Percentiles rank a stretch among this genome's conserved stretches.
Conservation (phyloP, 768 basidiomycete species). For the Xanthoconium stramineum region DNA sequence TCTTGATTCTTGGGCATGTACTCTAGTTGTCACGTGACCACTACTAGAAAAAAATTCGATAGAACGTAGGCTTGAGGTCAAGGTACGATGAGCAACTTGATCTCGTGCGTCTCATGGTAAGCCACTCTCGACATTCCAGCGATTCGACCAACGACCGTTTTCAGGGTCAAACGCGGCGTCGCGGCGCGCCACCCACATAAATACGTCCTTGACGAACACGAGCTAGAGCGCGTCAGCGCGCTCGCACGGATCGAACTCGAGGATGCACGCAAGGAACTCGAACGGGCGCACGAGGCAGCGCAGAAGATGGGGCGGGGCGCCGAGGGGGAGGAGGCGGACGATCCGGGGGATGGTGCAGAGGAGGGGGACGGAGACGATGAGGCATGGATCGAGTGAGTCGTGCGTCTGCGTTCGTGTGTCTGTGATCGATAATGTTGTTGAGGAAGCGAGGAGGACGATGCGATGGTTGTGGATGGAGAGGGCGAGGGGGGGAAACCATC, state of each 20-base stretch:
- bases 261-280: constrained; percentile 82
- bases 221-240: constrained; percentile 84
- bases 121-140: neutral
- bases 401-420: constrained; percentile 7
- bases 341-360: constrained; percentile 38
- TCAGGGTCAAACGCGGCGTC: constrained; percentile 77
- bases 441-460: constrained; percentile 48
- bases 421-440: constrained; percentile 16
- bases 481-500: constrained; percentile 7
- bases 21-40: constrained; percentile 14
- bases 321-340: constrained; percentile 65
- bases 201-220: constrained; percentile 87
- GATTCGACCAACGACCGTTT: neutral
- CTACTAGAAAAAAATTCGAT: constrained; percentile 7
- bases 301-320: constrained; percentile 65
- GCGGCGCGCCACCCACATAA: constrained; percentile 72
- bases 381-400: constrained; percentile 87
- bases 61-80: neutral
- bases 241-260: constrained; percentile 87
- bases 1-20: neutral
- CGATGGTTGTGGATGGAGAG: constrained; percentile 60
- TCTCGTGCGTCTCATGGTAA: constrained; percentile 66
- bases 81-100: constrained; percentile 63
- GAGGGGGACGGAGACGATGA: constrained; percentile 48
- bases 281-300: constrained; percentile 75